These are phyloP conservation scores for Helotiales sp. DNA, from an alignment of 2,329 filamentous ascomycete genomes.

Conservation along the genomic window DNA sequence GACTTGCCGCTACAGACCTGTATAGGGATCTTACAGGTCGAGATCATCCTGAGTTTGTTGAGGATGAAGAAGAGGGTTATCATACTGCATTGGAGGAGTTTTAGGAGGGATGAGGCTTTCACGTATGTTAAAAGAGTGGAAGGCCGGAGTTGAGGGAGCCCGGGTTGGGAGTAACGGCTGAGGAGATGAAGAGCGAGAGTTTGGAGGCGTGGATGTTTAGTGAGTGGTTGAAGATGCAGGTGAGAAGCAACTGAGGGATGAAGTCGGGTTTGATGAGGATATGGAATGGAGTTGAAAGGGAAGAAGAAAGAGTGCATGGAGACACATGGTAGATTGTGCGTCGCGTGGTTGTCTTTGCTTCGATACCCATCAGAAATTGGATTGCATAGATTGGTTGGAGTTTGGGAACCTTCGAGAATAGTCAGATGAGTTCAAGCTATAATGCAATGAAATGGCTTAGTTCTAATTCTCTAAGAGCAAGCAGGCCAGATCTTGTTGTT, in stretches of 20 bases:
- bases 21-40: too few species aligned
- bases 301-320: background rate
- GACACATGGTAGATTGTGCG: background rate
- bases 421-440: background rate
- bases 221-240: conserved; percentile 6
- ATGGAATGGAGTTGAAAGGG: background rate
- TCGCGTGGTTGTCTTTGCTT: background rate
- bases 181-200: background rate
- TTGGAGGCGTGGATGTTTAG: conserved; percentile 8
- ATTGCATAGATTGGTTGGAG: background rate
- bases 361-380: background rate
- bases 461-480: too few species aligned
- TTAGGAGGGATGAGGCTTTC: too few species aligned
- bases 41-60: too few species aligned
- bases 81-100: too few species aligned
- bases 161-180: background rate
- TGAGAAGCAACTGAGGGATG: background rate
- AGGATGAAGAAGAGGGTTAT: too few species aligned
- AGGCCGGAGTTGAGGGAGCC: too few species aligned
- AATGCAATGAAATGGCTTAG: background rate
- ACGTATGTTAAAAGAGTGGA: too few species aligned
- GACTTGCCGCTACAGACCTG: too few species aligned
- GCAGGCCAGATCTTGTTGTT: too few species aligned
- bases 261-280: background rate
- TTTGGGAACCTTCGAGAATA: background rate